Evolutionary conservation across 1,284 basidiomycete species (phyloP), one percentile per base, ranked within the genome.

Genomic region (Tranzscheliella williamsii): DNA sequence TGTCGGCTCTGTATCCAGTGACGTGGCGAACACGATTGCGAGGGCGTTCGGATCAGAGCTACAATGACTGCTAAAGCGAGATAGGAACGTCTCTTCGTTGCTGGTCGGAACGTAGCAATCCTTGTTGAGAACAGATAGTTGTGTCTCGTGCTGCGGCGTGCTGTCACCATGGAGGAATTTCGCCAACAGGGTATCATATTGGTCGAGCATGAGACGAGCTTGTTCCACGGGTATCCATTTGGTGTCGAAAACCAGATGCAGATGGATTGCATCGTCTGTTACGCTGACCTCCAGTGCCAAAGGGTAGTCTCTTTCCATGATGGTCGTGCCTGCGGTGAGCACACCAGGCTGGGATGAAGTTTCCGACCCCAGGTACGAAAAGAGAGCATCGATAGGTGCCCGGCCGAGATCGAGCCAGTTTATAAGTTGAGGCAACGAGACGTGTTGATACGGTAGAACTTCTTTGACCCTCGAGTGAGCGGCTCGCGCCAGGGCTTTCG

Each of bases 371-470:
- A 70, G 48, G 39, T 58, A 74, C 17, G 65, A 69, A 31, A 72
- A 74, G 15, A 74, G 52, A 4, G 58, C 61, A 32, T 74, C 70
- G 35, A 74, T 68, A 1, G 72, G 65, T 13, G 48, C 17, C 22
- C 52, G 42, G 1, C 48, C 21, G 13, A 54, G 27, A 3, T 52
- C 43, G 12, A 74, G 43, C 45, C 54, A 57, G 15, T 61, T 68
- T 39, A 57, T 60, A 12, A 74, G 45, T 29, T 63, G 53, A 5
- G 67, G 51, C 20, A 72, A 35, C n/a, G 63, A 62, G 11, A 70
- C 58, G 30, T 72, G 71, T 52, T 70, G 72, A 23, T 67, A 41
- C 12, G 49, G 52, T 11, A 66, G 35, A 3, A 69, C 33, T 17
- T 48, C 50, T 17, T 55, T 51, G 41, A 67, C 47, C 1, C 40